Evolutionary conservation across 2,329 filamentous ascomycete species (phyloP).

Genomic region (Penicillium fuscoglaucum): DNA sequence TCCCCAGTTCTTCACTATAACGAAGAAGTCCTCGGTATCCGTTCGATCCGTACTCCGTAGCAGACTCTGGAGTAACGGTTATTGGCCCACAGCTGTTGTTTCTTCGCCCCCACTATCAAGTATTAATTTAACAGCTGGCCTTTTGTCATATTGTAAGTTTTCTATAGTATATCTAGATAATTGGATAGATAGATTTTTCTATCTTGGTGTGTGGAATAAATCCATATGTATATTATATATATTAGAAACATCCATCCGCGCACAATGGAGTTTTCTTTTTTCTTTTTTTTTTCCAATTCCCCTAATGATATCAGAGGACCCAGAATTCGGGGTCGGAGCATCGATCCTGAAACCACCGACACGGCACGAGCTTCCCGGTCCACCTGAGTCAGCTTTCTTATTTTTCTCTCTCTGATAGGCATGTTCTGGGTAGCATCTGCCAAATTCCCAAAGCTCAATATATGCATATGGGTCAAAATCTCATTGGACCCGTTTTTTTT

Average conservation of each 20-base stretch:
- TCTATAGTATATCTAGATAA: too few relatives aligned
- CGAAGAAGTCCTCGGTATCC: background rate
- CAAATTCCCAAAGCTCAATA: background rate
- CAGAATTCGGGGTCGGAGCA: conserved; percentile 22
- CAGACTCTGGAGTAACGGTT: conserved; percentile 8
- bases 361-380: conserved; percentile 26
- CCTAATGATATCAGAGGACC: conserved; percentile 10
- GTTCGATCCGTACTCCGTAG: conserved; percentile 1
- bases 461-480: background rate
- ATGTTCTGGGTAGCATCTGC: background rate
- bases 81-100: conserved; percentile 8
- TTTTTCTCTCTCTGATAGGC: background rate
- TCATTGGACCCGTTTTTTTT: background rate
- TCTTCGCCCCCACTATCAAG: background rate
- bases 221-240: background rate
- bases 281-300: background rate
- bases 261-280: background rate
- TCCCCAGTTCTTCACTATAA: conserved; percentile 3
- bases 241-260: background rate
- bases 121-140: conserved; percentile 3
- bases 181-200: background rate
- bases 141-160: background rate
- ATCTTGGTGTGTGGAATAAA: too few relatives aligned
- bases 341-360: conserved; percentile 33
- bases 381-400: conserved; percentile 19